Percentiles rank a stretch among this genome's conserved stretches.
Conservation (phyloP, 768 basidiomycete genomes). For the Bullera alba region DNA sequence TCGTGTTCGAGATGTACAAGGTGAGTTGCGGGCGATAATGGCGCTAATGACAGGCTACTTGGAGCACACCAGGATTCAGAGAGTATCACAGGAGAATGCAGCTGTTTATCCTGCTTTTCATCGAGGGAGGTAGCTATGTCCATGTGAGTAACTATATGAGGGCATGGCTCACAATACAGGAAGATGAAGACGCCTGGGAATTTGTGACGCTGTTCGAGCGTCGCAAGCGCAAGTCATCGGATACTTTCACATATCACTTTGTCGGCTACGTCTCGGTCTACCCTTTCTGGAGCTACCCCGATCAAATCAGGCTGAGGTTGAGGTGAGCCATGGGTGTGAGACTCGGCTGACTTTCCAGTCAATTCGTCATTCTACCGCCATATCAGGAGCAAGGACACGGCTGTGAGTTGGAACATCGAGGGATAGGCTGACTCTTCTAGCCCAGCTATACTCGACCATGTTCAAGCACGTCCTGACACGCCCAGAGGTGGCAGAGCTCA, state of each 20-base stretch:
- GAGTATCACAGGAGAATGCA: slow-evolving; percentile 92
- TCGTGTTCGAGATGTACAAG: slow-evolving; percentile 87
- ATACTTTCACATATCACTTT: slow-evolving; percentile 70
- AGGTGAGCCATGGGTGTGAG: slow-evolving; percentile 53
- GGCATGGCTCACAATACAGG: slow-evolving; percentile 41
- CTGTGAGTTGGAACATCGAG: slow-evolving; percentile 53
- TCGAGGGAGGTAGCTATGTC: slow-evolving; percentile 92
- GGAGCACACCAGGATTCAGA: slow-evolving; percentile 76
- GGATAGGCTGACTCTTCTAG: slow-evolving; percentile 47
- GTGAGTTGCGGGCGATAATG: slow-evolving; percentile 50
- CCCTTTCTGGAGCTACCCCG: slow-evolving; percentile 93
- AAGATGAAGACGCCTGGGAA: slow-evolving; percentile 90
- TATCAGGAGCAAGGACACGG: slow-evolving; percentile 87
- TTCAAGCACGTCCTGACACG: slow-evolving; percentile 66
- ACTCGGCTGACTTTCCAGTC: slow-evolving; percentile 51
- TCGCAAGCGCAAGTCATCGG: slow-evolving; percentile 54
- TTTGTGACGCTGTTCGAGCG: slow-evolving; percentile 79
- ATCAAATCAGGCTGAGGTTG: slow-evolving; percentile 74
- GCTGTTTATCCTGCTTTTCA: slow-evolving; percentile 84
- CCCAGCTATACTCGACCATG: slow-evolving; percentile 77
- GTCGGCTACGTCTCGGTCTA: slow-evolving; percentile 90
- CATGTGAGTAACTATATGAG: slow-evolving; percentile 45
- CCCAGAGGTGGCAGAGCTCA: slow-evolving; percentile 75
- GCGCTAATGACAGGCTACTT: slow-evolving; percentile 57
- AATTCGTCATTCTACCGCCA: slow-evolving; percentile 87